These are phyloP conservation scores for Sistotremastrum niveocremeum DNA, from an alignment of 768 basidiomycete genomes.

Conservation along the genomic window DNA sequence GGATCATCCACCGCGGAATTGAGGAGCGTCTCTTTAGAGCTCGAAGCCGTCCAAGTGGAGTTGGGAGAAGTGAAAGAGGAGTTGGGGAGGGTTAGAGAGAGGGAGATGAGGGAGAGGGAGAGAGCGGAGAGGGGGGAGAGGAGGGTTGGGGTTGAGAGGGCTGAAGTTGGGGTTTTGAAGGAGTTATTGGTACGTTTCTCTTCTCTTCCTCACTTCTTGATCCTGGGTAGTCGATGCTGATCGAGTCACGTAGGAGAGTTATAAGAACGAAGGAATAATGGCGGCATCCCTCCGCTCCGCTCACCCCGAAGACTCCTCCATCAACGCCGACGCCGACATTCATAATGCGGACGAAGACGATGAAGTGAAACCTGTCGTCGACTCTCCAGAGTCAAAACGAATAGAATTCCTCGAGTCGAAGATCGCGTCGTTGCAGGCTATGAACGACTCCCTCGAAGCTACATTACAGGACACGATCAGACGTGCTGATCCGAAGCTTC, in stretches of 20 bases:
- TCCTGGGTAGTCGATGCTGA: neutral
- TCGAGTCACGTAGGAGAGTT: conserved; percentile 38
- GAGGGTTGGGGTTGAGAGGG: conserved; percentile 30
- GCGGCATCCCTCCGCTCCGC: conserved; percentile 7
- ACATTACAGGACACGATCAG: conserved; percentile 38
- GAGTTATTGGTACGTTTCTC: conserved; percentile 46
- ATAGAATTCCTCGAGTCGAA: too few species aligned
- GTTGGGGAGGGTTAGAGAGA: conserved; percentile 13
- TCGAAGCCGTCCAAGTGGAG: conserved; percentile 22
- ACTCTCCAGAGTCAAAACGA: too few species aligned
- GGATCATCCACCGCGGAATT: conserved; percentile 39
- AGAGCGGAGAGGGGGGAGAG: conserved; percentile 25
- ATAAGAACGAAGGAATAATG: conserved; percentile 36
- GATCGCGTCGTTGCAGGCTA: neutral
- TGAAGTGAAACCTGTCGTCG: neutral
- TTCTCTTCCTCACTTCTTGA: neutral
- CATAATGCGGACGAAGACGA: neutral
- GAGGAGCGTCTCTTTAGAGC: conserved; percentile 36
- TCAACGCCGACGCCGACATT: conserved; percentile 33
- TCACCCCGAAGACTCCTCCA: conserved; percentile 13
- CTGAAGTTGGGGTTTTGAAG: conserved; percentile 54
- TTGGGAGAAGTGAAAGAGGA: conserved; percentile 27
- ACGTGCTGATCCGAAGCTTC: conserved; percentile 28
- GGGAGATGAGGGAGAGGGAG: conserved; percentile 19
- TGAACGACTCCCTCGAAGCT: conserved; percentile 7